Evolutionary conservation across 2,329 filamentous ascomycete genomes (phyloP).

Genomic region (Hypoxylon sp.): DNA sequence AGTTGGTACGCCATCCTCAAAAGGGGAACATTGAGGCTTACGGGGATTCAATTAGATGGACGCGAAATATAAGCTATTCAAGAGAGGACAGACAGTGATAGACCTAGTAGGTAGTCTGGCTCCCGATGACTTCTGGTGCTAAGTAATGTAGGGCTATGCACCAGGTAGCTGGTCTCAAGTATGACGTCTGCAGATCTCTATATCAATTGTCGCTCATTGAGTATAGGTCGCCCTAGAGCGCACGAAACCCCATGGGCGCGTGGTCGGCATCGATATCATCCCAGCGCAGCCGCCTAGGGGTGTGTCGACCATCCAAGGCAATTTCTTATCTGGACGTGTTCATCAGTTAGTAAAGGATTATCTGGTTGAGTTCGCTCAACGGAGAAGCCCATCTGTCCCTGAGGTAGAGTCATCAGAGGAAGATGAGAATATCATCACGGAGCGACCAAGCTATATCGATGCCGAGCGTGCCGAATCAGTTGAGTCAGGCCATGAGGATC

Average conservation of each 20-base stretch:
- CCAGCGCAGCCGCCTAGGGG: conserved; percentile 91
- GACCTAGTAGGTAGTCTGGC: conserved; percentile 75
- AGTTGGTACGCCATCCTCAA: conserved; percentile 24
- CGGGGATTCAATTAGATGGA: conserved; percentile 74
- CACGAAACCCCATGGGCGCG: conserved; percentile 81
- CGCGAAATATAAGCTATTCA: conserved; percentile 83
- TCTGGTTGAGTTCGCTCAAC: conserved; percentile 67
- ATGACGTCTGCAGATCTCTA: conserved; percentile 40
- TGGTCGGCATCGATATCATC: conserved; percentile 94
- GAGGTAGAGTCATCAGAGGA: conserved; percentile 41
- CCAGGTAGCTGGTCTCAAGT: conserved; percentile 81
- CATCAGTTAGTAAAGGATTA: conserved; percentile 83
- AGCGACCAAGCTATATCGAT: conserved; percentile 75
- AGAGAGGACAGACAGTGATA: conserved; percentile 84
- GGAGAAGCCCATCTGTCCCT: conserved; percentile 18
- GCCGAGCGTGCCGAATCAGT: conserved; percentile 67
- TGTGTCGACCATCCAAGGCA: conserved; percentile 94
- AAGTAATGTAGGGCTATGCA: conserved; percentile 75
- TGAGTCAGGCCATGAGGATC: conserved; percentile 51
- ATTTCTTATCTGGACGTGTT: conserved; percentile 85
- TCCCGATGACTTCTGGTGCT: conserved; percentile 15
- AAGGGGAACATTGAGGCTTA: conserved; percentile 22
- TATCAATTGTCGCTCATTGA: conserved; percentile 33
- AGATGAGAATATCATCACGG: conserved; percentile 53
- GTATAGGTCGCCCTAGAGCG: conserved; percentile 82